These are phyloP conservation scores for Borealophlyctis nickersoniae DNA, from an alignment of 192 early-diverging fungal species.

Conservation along the genomic window DNA sequence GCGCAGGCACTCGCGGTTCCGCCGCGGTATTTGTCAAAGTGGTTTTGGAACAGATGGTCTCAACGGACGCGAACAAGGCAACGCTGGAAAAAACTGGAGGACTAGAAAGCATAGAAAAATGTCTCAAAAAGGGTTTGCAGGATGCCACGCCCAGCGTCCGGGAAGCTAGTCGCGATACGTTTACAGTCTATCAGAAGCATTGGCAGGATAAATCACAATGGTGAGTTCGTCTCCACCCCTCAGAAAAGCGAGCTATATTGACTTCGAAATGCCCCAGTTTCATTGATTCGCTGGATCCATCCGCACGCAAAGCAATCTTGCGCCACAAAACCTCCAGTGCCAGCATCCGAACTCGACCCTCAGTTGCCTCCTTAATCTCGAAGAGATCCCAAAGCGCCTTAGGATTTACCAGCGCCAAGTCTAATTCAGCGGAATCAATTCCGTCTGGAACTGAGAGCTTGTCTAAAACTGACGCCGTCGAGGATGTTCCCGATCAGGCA, in stretches of 20 bases:
- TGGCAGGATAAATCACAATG: slow-evolving; percentile 11
- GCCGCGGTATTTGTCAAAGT: slow-evolving; percentile 14
- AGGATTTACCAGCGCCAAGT: background rate
- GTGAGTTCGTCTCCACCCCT: background rate
- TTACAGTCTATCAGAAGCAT: slow-evolving; percentile 7
- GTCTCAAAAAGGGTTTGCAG: slow-evolving; percentile 35
- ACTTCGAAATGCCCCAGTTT: slow-evolving; percentile 1
- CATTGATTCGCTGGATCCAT: slow-evolving; percentile 13
- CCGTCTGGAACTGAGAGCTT: background rate
- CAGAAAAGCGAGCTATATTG: too few species aligned
- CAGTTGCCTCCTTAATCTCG: background rate
- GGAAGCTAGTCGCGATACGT: slow-evolving; percentile 28
- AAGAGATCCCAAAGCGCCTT: background rate
- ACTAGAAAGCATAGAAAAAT: slow-evolving; percentile 26
- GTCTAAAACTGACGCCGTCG: background rate
- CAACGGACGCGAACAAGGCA: background rate
- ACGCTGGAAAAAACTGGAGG: slow-evolving; percentile 13
- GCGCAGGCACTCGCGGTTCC: slow-evolving; percentile 16
- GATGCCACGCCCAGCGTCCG: slow-evolving; percentile 34
- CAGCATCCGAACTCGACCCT: background rate
- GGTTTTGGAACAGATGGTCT: slow-evolving; percentile 17
- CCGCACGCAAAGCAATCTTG: slow-evolving; percentile 20
- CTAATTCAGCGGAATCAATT: background rate
- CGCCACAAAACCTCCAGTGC: slow-evolving; percentile 15
- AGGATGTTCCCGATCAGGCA: background rate